These are phyloP conservation scores for Aciculosporium take DNA, from an alignment of 2,329 filamentous ascomycete species.

Conservation along the genomic window DNA sequence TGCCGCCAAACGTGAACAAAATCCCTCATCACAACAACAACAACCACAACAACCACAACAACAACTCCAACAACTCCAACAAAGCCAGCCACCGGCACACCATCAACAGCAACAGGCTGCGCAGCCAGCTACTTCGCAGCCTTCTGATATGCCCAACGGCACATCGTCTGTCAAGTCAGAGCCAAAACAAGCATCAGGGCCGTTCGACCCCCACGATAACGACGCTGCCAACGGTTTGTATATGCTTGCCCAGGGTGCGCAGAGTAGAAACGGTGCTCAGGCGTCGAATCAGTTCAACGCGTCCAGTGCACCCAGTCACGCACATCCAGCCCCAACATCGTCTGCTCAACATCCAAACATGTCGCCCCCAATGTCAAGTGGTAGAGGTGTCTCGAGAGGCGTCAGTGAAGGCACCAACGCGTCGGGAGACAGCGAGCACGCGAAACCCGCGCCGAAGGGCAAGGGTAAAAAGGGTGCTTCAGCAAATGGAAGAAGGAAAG, in stretches of 20 bases:
- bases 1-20: conserved; percentile 43
- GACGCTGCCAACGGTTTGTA: conserved; percentile 91
- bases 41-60: conserved; percentile 9
- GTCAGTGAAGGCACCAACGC: conserved; percentile 55
- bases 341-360: conserved; percentile 24
- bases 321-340: conserved; percentile 27
- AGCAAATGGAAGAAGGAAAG: conserved; percentile 62
- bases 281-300: conserved; percentile 33
- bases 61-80: conserved; percentile 20
- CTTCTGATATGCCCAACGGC: conserved; percentile 35
- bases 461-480: conserved; percentile 54
- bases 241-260: conserved; percentile 68
- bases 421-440: conserved; percentile 59
- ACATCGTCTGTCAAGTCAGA: conserved; percentile 28
- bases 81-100: conserved; percentile 20
- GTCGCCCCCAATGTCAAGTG: conserved; percentile 35
- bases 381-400: conserved; percentile 37
- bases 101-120: conserved; percentile 12
- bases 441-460: conserved; percentile 49
- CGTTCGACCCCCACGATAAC: conserved; percentile 80
- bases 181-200: conserved; percentile 40
- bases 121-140: conserved; percentile 33
- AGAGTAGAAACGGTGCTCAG: conserved; percentile 45
- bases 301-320: conserved; percentile 32
- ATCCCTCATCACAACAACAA: conserved; percentile 16